A percentile compares a stretch with the other conserved stretches of the same genome.
Evolutionary conservation across 106 monocot genomes (phyloP).

Genomic region (Dioscorea alata): DNA sequence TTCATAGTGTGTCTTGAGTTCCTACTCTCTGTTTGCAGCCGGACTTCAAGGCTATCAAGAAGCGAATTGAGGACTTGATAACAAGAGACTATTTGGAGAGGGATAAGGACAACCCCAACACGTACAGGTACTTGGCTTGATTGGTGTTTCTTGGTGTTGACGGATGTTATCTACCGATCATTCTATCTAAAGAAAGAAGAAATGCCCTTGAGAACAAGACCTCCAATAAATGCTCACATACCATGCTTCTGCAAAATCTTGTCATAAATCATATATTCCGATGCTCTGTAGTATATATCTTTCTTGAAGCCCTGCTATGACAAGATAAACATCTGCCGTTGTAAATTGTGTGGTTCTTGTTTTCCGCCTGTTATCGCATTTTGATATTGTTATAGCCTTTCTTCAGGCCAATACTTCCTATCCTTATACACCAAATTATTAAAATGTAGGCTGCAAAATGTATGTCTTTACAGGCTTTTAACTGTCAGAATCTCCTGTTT

Average conservation of each 20-base stretch:
- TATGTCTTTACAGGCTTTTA: too few relatives aligned
- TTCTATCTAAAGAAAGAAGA: background rate
- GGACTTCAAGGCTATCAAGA: slow-evolving; percentile 91
- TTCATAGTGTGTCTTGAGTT: background rate
- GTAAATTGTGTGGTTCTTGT: too few relatives aligned
- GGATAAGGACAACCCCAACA: slow-evolving; percentile 70
- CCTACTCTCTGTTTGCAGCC: slow-evolving; percentile 41
- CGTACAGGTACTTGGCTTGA: slow-evolving; percentile 73
- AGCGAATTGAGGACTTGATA: slow-evolving; percentile 79
- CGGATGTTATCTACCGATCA: background rate
- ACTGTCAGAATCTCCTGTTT: too few relatives aligned
- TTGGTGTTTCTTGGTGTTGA: background rate
- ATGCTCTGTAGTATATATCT: background rate
- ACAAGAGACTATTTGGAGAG: slow-evolving; percentile 80
- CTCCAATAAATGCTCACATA: background rate
- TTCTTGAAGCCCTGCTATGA: background rate
- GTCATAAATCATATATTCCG: background rate
- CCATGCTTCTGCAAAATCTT: background rate
- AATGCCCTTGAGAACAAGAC: background rate
- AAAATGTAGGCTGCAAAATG: too few relatives aligned
- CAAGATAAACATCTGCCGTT: too few relatives aligned
- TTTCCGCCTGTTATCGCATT: too few relatives aligned
- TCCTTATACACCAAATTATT: too few relatives aligned
- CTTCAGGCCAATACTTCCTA: too few relatives aligned
- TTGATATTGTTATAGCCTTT: too few relatives aligned